Percentiles rank a stretch among this genome's conserved stretches.
These are phyloP conservation scores for Coprinellus aureogranulatus DNA, from an alignment of 768 basidiomycete genomes.

Conservation along the genomic window DNA sequence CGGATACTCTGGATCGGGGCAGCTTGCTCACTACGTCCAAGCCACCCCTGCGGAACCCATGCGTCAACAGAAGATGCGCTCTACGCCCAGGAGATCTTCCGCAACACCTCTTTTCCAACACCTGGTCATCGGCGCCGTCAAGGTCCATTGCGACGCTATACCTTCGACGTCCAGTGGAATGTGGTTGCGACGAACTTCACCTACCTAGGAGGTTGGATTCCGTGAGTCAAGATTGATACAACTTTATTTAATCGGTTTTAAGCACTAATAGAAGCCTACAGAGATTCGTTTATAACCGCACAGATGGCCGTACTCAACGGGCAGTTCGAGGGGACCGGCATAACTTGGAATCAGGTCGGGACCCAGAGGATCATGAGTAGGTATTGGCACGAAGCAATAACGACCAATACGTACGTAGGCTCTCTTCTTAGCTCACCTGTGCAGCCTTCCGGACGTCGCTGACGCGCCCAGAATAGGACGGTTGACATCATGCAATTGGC, in stretches of 20 bases:
- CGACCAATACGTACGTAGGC: neutral
- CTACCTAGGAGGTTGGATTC: conserved; percentile 18
- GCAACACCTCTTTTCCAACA: conserved; percentile 23
- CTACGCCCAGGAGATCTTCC: conserved; percentile 37
- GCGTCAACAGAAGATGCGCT: conserved; percentile 30
- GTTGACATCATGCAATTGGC: conserved; percentile 9
- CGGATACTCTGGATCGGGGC: too few relatives aligned
- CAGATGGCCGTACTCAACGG: conserved; percentile 34
- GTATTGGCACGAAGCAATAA: conserved; percentile 27
- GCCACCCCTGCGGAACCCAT: conserved; percentile 31
- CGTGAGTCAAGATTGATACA: conserved; percentile 10
- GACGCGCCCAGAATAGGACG: conserved; percentile 26
- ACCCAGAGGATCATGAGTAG: conserved; percentile 29
- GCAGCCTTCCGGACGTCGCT: neutral
- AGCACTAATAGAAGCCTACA: conserved; percentile 11
- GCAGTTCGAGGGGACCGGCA: conserved; percentile 27
- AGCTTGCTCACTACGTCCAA: too few relatives aligned
- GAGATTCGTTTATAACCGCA: conserved; percentile 22
- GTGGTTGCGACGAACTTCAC: conserved; percentile 15
- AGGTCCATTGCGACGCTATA: neutral
- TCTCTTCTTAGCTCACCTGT: neutral
- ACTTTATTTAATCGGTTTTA: too few relatives aligned
- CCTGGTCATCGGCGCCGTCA: neutral
- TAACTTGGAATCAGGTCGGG: conserved; percentile 27
- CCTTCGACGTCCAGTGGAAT: conserved; percentile 14